These are phyloP conservation scores for Arabidopsis suecica DNA, from an alignment of 345 rosid genomes.

Conservation along the genomic window DNA sequence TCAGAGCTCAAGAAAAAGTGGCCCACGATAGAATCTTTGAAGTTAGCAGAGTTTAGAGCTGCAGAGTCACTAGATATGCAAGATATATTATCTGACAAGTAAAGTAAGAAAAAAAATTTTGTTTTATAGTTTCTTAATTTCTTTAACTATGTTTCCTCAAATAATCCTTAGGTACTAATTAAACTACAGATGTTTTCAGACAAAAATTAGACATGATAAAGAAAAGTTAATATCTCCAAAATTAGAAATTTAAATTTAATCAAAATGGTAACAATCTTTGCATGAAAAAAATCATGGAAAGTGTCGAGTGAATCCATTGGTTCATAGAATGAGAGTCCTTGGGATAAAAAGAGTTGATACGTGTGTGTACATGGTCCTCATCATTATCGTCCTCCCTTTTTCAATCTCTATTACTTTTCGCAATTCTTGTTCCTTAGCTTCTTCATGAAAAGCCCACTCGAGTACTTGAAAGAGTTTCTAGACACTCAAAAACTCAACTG, in stretches of 20 bases:
- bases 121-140: slow-evolving; percentile 1
- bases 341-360: slow-evolving; percentile 22
- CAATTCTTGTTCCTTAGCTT: background rate
- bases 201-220: no score
- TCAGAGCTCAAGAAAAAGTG: slow-evolving; percentile 25
- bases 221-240: no score
- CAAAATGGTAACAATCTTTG: no score
- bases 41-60: slow-evolving; percentile 24
- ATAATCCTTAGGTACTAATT: no score
- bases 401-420: background rate
- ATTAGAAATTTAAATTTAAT: no score
- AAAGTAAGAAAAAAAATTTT: background rate
- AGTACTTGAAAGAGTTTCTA: slow-evolving; percentile 39
- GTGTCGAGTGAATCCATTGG: slow-evolving; percentile 3
- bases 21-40: slow-evolving; percentile 39
- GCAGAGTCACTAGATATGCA: slow-evolving; percentile 37
- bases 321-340: background rate
- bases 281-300: background rate
- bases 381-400: slow-evolving; percentile 28
- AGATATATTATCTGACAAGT: slow-evolving; percentile 26
- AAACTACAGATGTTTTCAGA: no score
- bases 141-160: background rate
- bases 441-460: slow-evolving; percentile 35
- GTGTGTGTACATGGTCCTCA: slow-evolving; percentile 23
- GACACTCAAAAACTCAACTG: slow-evolving; percentile 26